These are phyloP conservation scores for Mycena rosella DNA, from an alignment of 768 basidiomycete genomes.

Conservation along the genomic window DNA sequence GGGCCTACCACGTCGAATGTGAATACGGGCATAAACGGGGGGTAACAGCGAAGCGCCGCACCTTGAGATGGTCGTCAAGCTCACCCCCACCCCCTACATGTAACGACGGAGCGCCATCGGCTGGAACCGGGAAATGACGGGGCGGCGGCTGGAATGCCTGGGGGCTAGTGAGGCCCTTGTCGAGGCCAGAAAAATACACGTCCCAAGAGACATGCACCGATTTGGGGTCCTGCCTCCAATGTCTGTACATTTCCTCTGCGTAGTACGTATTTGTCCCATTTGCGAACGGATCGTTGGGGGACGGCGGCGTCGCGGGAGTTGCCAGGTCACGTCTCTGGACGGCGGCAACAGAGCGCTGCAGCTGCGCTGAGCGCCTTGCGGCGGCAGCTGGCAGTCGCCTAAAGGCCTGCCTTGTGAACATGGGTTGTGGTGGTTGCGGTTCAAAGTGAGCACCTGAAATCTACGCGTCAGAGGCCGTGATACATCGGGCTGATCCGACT, in stretches of 20 bases:
- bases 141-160: conserved; percentile 93
- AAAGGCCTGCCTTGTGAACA: conserved; percentile 52
- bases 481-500: background rate
- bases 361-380: conserved; percentile 30
- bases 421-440: conserved; percentile 34
- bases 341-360: conserved; percentile 35
- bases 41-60: conserved; percentile 46
- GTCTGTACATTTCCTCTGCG: conserved; percentile 95
- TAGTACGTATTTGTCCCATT: conserved; percentile 97
- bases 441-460: conserved; percentile 3
- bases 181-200: conserved; percentile 93
- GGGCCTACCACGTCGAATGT: conserved; percentile 70
- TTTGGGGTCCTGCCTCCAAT: conserved; percentile 90
- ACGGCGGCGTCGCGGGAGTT: conserved; percentile 65
- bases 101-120: conserved; percentile 85
- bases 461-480: background rate
- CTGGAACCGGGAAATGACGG: conserved; percentile 72
- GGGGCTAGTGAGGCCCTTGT: conserved; percentile 82
- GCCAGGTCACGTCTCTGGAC: conserved; percentile 55
- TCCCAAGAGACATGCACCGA: conserved; percentile 97
- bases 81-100: conserved; percentile 79
- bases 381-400: conserved; percentile 47
- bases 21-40: conserved; percentile 12
- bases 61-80: conserved; percentile 95
- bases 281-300: conserved; percentile 88